These are phyloP conservation scores for Crithidia sp. DNA, from an alignment of 208 protist species.

Conservation along the genomic window DNA sequence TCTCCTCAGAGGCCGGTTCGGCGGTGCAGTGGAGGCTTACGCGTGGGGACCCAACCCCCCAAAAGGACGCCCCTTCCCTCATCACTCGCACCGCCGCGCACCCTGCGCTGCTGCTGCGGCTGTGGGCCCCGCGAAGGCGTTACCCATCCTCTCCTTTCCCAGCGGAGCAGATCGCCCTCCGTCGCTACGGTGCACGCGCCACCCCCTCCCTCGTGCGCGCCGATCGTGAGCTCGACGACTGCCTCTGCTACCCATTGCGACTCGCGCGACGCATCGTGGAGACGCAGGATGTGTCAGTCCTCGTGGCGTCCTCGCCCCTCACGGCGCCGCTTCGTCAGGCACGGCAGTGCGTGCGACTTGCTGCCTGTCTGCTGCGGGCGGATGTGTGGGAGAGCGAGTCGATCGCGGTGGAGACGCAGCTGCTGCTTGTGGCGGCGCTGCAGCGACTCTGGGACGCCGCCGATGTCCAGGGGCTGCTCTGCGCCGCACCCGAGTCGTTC, in stretches of 20 bases:
- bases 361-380: conserved; percentile 30
- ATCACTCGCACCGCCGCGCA: too few relatives aligned
- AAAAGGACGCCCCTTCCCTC: neutral
- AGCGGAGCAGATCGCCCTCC: conserved; percentile 3
- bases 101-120: too few relatives aligned
- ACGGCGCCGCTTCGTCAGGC: conserved; percentile 18
- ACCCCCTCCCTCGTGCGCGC: conserved; percentile 23
- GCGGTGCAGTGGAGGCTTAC: neutral
- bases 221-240: conserved; percentile 14
- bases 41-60: conserved; percentile 4
- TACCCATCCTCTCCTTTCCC: neutral
- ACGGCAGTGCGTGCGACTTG: conserved; percentile 16
- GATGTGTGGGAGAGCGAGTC: conserved; percentile 24
- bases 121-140: neutral
- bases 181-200: conserved; percentile 18
- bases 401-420: neutral
- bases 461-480: conserved; percentile 10
- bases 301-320: conserved; percentile 5
- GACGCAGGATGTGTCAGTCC: conserved; percentile 2
- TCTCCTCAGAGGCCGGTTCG: neutral
- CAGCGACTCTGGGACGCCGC: conserved; percentile 20
- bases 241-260: conserved; percentile 23
- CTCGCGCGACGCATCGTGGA: conserved; percentile 17
- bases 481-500: conserved; percentile 15
- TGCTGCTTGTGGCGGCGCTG: conserved; percentile 16